Evolutionary conservation across 2,329 filamentous ascomycete species (phyloP).

Genomic region (Stachybotrys chartarum): DNA sequence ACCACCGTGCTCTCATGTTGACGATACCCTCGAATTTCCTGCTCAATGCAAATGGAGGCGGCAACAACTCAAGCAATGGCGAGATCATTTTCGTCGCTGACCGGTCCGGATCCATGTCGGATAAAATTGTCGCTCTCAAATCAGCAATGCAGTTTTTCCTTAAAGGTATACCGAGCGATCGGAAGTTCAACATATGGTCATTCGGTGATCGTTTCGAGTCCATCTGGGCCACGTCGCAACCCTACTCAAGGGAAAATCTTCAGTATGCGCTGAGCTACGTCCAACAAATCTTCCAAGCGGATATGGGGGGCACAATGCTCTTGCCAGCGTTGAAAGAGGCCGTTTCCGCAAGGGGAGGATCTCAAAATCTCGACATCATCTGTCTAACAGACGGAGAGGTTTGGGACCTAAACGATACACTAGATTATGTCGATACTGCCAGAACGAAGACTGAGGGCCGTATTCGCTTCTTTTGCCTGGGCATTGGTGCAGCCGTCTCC

Average conservation of each 20-base stretch:
- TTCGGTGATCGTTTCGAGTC: neutral
- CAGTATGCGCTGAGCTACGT: slow-evolving; percentile 2
- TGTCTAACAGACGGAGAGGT: slow-evolving; percentile 4
- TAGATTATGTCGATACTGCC: neutral
- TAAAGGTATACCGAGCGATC: slow-evolving; percentile 39
- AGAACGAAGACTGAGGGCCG: slow-evolving; percentile 15
- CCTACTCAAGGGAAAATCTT: neutral
- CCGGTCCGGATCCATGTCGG: slow-evolving; percentile 31
- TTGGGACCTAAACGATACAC: slow-evolving; percentile 1
- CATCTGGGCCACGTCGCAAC: slow-evolving; percentile 1
- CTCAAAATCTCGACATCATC: slow-evolving; percentile 1
- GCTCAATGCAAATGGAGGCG: neutral
- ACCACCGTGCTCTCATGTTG: slow-evolving; percentile 4
- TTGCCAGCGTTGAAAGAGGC: slow-evolving; percentile 1
- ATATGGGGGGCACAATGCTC: slow-evolving; percentile 5
- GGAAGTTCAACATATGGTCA: slow-evolving; percentile 38
- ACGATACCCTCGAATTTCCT: neutral
- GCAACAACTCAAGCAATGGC: neutral
- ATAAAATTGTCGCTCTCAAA: slow-evolving; percentile 38
- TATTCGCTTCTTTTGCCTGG: slow-evolving; percentile 49
- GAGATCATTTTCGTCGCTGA: slow-evolving; percentile 10
- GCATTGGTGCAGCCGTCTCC: slow-evolving; percentile 47
- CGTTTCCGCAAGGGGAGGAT: neutral
- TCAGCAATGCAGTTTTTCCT: slow-evolving; percentile 49
- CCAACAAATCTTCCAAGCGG: neutral